Conservation (phyloP, 2,329 filamentous ascomycete genomes). For the Fusarium domesticum region DNA sequence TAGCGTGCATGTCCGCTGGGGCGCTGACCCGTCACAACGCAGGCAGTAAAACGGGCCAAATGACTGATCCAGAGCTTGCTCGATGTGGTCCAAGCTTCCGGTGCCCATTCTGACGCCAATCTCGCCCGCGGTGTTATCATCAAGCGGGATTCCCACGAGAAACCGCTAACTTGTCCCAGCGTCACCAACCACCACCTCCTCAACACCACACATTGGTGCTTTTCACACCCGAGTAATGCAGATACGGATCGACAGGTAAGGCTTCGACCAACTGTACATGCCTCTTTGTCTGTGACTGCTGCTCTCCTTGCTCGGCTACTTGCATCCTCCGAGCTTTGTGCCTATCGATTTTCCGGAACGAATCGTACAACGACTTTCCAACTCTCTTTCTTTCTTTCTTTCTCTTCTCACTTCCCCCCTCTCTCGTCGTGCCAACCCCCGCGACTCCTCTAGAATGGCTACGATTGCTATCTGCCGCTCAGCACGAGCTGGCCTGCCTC, state of each 20-base stretch:
- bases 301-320: conserved; percentile 4
- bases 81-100: conserved; percentile 27
- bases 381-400: conserved; percentile 7
- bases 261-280: conserved; percentile 19
- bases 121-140: conserved; percentile 27
- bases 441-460: conserved; percentile 38
- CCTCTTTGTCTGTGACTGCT: conserved; percentile 5
- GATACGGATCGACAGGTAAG: conserved; percentile 23
- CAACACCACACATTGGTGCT: conserved; percentile 8
- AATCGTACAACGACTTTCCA: conserved; percentile 21
- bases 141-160: conserved; percentile 21
- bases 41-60: conserved; percentile 13
- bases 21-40: conserved; percentile 12
- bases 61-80: not conserved
- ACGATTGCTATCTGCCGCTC: conserved; percentile 43
- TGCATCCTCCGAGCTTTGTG: conserved; percentile 10
- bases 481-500: conserved; percentile 39
- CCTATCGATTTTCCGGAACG: conserved; percentile 24
- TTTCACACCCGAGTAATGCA: conserved; percentile 22
- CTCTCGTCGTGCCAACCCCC: conserved; percentile 8
- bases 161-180: conserved; percentile 24
- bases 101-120: conserved; percentile 27
- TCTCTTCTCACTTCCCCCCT: too few relatives aligned
- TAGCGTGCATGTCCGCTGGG: too few relatives aligned
- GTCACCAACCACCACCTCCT: conserved; percentile 12